A percentile compares a stretch with the other conserved stretches of the same genome.
Evolutionary conservation across 2,329 filamentous ascomycete genomes (phyloP).

Genomic region (Ophiocordyceps camponoti-leonardi): DNA sequence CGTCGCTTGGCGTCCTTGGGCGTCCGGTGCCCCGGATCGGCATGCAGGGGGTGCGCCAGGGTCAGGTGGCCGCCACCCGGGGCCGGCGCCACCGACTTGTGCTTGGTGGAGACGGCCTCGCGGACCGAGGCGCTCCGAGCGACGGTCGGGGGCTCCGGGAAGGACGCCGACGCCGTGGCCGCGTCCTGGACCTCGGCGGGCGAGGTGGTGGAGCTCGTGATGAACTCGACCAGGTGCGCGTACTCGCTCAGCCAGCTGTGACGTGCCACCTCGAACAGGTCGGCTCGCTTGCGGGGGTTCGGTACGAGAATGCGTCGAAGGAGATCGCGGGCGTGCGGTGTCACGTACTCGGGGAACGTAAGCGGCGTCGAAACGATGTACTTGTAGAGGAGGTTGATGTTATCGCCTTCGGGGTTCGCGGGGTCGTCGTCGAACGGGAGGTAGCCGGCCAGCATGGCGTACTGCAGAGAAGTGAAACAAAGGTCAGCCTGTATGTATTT

Average conservation of each 20-base stretch:
- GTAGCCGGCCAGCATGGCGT: slow-evolving; percentile 96
- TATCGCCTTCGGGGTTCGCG: slow-evolving; percentile 94
- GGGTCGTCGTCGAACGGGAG: slow-evolving; percentile 96
- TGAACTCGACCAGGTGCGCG: slow-evolving; percentile 89
- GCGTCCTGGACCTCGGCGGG: slow-evolving; percentile 72
- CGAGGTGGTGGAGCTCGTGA: slow-evolving; percentile 87
- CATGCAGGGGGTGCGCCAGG: slow-evolving; percentile 52
- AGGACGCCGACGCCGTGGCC: slow-evolving; percentile 16
- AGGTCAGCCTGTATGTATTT: background rate
- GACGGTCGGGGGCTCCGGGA: slow-evolving; percentile 39
- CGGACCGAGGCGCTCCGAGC: slow-evolving; percentile 85
- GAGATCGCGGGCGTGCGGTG: slow-evolving; percentile 85
- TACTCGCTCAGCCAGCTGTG: slow-evolving; percentile 98
- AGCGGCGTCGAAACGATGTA: slow-evolving; percentile 96
- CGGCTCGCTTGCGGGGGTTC: slow-evolving; percentile 83
- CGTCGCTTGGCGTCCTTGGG: slow-evolving; percentile 81
- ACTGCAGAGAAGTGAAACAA: slow-evolving; percentile 35
- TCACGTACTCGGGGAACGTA: slow-evolving; percentile 97
- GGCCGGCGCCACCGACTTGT: slow-evolving; percentile 32
- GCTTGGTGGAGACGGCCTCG: slow-evolving; percentile 52
- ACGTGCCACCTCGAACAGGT: slow-evolving; percentile 90
- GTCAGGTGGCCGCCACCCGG: slow-evolving; percentile 41
- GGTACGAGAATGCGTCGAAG: slow-evolving; percentile 86
- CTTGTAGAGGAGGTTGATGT: slow-evolving; percentile 97
- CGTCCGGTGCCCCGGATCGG: slow-evolving; percentile 36